Base-by-base conservation (phyloP, 305 asterid genomes). In the Rubia occidens region DNA sequence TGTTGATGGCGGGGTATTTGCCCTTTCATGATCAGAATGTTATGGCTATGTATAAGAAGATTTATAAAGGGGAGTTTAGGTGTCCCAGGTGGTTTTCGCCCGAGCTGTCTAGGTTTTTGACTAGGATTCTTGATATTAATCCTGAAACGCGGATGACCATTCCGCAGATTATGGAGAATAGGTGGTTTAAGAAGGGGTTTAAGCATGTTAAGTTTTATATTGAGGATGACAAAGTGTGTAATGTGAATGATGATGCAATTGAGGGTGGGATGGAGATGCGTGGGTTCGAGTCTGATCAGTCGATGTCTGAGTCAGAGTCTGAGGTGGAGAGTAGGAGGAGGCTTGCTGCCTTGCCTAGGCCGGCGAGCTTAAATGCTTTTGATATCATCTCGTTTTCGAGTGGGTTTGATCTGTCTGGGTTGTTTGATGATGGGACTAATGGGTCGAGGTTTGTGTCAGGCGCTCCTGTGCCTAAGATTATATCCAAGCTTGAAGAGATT, bases 31-130 rank as follows among this genome's bases (percentile, higher is more conserved):
- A 91, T 78, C 87, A 84, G 60, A 91, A 91, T 71, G 71, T 91
- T 35, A 88, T 91, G 95, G 82, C 87, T 61, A 88, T 91, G 97
- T 91, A 91, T 71, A 88, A 87, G 83, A 91, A 89, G 83, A 91
- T 88, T 35, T 84, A 91, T 55, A 87, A 80, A 64, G 96, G 97
- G 26, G 93, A 91, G 44, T 91, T 91, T 47, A 74, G 95, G 78
- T 88, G 97, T 45, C 97, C 97, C 2, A 78, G 87, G 71, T 91
- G 97, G 97, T 91, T 88, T 74, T 82, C 96, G 0, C 84, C 88
- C 2, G 96, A 87, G 67, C 72, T 91, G 71, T 68, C 78, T 14
- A 81, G 84, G 61, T 75, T 91, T 24, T 29, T 82, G 37, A 71
- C 82, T 54, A 87, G 87, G 2, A 74, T 86, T 68, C 89, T 91